Conservation (phyloP, 2,329 filamentous ascomycete genomes). For the Elsinoe perseae region DNA sequence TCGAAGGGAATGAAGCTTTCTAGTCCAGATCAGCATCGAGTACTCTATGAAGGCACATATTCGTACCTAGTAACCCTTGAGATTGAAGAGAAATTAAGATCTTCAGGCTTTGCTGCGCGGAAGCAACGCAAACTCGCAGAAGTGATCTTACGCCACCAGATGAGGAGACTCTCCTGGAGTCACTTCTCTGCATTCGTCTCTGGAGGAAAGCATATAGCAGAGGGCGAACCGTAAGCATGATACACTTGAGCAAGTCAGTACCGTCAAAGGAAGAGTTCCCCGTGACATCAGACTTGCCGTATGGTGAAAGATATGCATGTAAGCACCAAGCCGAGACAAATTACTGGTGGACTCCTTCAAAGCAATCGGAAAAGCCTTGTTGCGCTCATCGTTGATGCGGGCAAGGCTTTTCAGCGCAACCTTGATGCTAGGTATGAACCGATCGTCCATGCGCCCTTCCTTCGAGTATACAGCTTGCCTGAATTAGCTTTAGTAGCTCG, state of each 20-base stretch:
- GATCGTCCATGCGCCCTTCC: slow-evolving; percentile 19
- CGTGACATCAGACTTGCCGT: slow-evolving; percentile 18
- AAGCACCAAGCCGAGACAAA: slow-evolving; percentile 21
- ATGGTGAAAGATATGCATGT: slow-evolving; percentile 23
- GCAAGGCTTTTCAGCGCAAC: slow-evolving; percentile 22
- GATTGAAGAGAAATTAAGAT: slow-evolving; percentile 17
- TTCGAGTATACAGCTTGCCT: slow-evolving; percentile 22
- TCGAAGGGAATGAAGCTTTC: slow-evolving; percentile 24
- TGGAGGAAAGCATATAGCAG: slow-evolving; percentile 35
- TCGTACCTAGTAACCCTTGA: slow-evolving; percentile 12
- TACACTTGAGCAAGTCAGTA: slow-evolving; percentile 18
- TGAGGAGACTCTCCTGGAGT: slow-evolving; percentile 7
- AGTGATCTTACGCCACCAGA: slow-evolving; percentile 16
- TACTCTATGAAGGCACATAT: slow-evolving; percentile 11
- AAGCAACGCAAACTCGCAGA: slow-evolving; percentile 17
- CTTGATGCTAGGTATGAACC: slow-evolving; percentile 22
- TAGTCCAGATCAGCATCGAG: slow-evolving; percentile 2
- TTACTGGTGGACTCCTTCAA: slow-evolving; percentile 18
- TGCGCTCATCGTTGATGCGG: slow-evolving; percentile 21
- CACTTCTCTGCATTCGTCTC: not conserved
- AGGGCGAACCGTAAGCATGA: slow-evolving; percentile 31
- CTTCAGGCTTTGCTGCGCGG: slow-evolving; percentile 18
- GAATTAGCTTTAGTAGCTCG: slow-evolving; percentile 18
- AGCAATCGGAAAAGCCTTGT: slow-evolving; percentile 19
- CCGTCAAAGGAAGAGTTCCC: slow-evolving; percentile 9